These are phyloP conservation scores for Nicotiana attenuata DNA, from an alignment of 257 asterid species.

Conservation along the genomic window DNA sequence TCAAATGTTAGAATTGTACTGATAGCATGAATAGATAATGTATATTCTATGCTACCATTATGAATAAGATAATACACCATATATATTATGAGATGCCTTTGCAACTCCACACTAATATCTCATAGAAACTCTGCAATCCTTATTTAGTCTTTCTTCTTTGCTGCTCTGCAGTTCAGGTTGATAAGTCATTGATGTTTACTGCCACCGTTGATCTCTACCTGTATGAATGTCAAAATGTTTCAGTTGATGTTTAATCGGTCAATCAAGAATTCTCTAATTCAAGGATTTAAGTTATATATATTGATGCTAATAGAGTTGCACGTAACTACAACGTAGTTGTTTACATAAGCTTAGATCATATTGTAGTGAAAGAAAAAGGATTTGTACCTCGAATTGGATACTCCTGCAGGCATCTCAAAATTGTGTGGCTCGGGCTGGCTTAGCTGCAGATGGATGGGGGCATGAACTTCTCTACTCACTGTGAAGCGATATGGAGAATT, in stretches of 20 bases:
- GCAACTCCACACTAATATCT: background rate
- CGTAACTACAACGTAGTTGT: background rate
- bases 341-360: background rate
- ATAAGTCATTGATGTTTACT: background rate
- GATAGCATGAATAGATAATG: background rate
- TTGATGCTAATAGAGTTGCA: background rate
- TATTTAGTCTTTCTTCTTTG: background rate
- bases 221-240: background rate
- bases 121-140: background rate
- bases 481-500: slow-evolving; percentile 29
- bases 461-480: slow-evolving; percentile 20
- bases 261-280: background rate
- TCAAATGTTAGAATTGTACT: background rate
- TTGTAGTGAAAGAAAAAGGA: background rate
- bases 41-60: background rate
- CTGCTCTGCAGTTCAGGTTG: background rate
- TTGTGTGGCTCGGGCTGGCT: slow-evolving; percentile 43
- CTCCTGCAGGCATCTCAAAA: slow-evolving; percentile 19
- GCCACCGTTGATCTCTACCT: background rate
- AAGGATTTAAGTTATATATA: background rate
- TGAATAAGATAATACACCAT: background rate
- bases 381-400: slow-evolving; percentile 39
- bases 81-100: background rate
- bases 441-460: slow-evolving; percentile 49
- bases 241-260: background rate